phyloP scores from a whole-genome alignment of 495 filamentous ascomycete genomes.

The Neurospora sp. region DNA sequence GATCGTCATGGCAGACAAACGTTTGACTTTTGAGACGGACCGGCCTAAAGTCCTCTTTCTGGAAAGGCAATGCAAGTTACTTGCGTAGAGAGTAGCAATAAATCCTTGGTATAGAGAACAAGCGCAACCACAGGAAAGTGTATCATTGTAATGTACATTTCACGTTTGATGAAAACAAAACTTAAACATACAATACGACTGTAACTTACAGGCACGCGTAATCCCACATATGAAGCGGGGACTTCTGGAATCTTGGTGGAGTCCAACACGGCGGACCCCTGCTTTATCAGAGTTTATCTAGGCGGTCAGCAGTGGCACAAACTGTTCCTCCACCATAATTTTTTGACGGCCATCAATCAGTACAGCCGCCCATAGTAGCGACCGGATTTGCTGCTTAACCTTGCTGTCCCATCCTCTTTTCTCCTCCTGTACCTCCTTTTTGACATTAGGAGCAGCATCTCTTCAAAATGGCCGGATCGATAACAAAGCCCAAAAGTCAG shows the following conservation, averaged over 20 bases:
- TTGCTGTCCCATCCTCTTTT: background rate
- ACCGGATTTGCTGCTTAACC: background rate
- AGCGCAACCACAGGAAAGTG: background rate
- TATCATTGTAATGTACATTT: background rate
- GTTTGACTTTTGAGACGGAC: conserved; percentile 14
- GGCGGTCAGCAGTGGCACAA: conserved; percentile 33
- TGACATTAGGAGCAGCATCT: background rate
- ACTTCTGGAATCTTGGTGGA: conserved; percentile 1
- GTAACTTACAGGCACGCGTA: background rate
- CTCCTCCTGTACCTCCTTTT: background rate
- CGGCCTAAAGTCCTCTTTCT: conserved; percentile 18
- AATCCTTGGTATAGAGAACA: background rate
- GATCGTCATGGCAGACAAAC: conserved; percentile 10
- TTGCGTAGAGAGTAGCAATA: background rate
- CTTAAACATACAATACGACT: background rate
- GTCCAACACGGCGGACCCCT: conserved; percentile 12
- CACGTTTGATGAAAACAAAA: background rate
- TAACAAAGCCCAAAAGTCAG: conserved; percentile 45
- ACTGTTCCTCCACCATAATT: conserved; percentile 19
- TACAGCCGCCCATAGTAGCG: background rate
- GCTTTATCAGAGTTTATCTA: conserved; percentile 17
- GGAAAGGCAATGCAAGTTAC: conserved; percentile 14
- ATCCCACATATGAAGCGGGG: conserved; percentile 1
- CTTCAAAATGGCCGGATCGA: conserved; percentile 34
- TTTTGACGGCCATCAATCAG: conserved; percentile 11